These are phyloP conservation scores for Trametes cinnabarina DNA, from an alignment of 768 basidiomycete species.

Conservation along the genomic window DNA sequence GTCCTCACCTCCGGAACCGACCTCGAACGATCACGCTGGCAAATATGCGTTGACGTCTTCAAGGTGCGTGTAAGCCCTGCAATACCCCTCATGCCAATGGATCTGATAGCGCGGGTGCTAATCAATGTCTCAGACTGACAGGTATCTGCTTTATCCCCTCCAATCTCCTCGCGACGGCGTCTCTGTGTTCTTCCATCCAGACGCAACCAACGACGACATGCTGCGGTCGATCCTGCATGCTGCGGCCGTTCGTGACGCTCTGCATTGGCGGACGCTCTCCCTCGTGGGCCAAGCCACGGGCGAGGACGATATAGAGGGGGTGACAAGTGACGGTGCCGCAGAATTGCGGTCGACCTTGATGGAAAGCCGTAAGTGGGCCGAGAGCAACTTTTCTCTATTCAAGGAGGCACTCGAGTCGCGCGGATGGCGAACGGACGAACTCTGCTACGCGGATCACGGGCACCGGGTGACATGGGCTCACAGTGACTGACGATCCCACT, in stretches of 20 bases:
- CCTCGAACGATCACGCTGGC: slow-evolving; percentile 20
- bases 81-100: neutral
- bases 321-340: neutral
- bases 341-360: slow-evolving; percentile 10
- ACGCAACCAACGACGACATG: slow-evolving; percentile 26
- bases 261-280: neutral
- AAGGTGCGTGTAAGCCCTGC: slow-evolving; percentile 19
- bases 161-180: slow-evolving; percentile 7
- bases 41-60: slow-evolving; percentile 22
- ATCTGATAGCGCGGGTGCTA: neutral
- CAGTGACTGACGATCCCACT: neutral
- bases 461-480: slow-evolving; percentile 25
- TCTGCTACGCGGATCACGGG: slow-evolving; percentile 28
- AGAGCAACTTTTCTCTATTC: slow-evolving; percentile 21
- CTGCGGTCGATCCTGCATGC: slow-evolving; percentile 28
- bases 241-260: slow-evolving; percentile 11
- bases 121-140: slow-evolving; percentile 19
- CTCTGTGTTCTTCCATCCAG: slow-evolving; percentile 25
- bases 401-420: slow-evolving; percentile 17
- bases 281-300: neutral
- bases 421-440: slow-evolving; percentile 29
- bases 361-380: slow-evolving; percentile 14
- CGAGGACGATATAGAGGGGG: neutral
- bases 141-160: slow-evolving; percentile 26
- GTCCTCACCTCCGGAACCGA: slow-evolving; percentile 17